Evolutionary conservation across 139 green algal species (phyloP).

Genomic region (Mesotaenium endlicherianum): DNA sequence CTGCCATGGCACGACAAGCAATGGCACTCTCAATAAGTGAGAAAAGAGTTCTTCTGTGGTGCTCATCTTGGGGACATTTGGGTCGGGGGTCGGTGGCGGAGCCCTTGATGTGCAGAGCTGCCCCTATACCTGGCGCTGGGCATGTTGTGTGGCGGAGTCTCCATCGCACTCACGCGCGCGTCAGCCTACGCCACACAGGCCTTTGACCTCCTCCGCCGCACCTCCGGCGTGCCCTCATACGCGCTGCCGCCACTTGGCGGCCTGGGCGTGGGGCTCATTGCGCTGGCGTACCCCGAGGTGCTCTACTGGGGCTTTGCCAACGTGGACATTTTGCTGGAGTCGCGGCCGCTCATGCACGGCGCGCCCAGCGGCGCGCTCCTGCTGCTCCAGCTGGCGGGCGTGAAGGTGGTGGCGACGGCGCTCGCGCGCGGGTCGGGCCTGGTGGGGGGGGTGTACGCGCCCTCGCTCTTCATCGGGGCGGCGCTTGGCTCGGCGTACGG

Average conservation of each 20-base stretch:
- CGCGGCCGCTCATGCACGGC: background rate
- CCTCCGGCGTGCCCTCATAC: background rate
- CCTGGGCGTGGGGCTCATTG: constrained; percentile 63
- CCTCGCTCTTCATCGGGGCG: constrained; percentile 90
- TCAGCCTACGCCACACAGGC: background rate
- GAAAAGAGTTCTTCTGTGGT: too few species aligned
- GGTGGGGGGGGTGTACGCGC: constrained; percentile 90
- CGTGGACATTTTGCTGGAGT: constrained; percentile 69
- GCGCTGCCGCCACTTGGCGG: constrained; percentile 66
- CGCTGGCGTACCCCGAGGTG: constrained; percentile 70
- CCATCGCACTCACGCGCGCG: constrained; percentile 13
- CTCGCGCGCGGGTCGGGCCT: constrained; percentile 76
- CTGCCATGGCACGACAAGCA: too few species aligned
- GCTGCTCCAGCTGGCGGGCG: constrained; percentile 70
- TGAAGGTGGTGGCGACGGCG: constrained; percentile 85
- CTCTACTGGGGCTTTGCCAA: constrained; percentile 83
- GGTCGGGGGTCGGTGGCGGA: too few species aligned
- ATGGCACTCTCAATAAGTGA: too few species aligned
- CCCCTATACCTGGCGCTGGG: constrained; percentile 75
- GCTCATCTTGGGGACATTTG: too few species aligned
- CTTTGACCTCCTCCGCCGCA: background rate
- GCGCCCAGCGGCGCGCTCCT: constrained; percentile 42
- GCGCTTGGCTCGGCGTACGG: constrained; percentile 54
- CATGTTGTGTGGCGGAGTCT: constrained; percentile 64
- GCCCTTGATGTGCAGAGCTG: constrained; percentile 59